Evolutionary conservation across 805 yeast genomes (phyloP).

Genomic region (Candida montana): DNA sequence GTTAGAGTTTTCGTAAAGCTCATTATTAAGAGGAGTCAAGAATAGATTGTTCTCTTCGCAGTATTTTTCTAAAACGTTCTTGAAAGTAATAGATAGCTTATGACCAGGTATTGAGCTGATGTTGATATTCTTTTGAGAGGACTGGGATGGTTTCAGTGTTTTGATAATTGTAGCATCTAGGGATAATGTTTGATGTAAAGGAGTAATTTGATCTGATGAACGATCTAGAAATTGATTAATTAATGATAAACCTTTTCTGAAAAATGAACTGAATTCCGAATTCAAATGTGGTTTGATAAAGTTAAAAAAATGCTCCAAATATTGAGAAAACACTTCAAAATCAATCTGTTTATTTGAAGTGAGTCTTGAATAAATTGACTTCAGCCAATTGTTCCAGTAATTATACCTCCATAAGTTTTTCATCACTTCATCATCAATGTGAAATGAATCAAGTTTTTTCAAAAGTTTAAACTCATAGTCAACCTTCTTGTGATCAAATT

Average conservation of each 20-base stretch:
- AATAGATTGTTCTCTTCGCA: slow-evolving; percentile 47
- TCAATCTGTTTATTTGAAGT: not conserved
- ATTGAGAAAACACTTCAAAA: not conserved
- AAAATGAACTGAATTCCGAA: slow-evolving; percentile 3
- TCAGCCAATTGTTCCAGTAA: slow-evolving; percentile 30
- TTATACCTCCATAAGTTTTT: slow-evolving; percentile 26
- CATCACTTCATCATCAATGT: slow-evolving; percentile 1
- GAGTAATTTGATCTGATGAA: not conserved
- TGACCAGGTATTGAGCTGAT: slow-evolving; percentile 31
- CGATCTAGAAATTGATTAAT: slow-evolving; percentile 25
- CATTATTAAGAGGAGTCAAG: slow-evolving; percentile 14
- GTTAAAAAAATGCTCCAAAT: slow-evolving; percentile 22
- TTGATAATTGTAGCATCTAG: not conserved
- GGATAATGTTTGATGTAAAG: not conserved
- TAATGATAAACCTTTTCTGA: slow-evolving; percentile 22
- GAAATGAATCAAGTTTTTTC: slow-evolving; percentile 16
- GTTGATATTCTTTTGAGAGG: not conserved
- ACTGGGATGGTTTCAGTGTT: not conserved
- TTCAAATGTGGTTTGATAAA: not conserved
- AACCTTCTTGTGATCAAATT: slow-evolving; percentile 7
- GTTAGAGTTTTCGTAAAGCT: slow-evolving; percentile 30
- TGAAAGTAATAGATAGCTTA: slow-evolving; percentile 44
- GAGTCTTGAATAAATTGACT: slow-evolving; percentile 14
- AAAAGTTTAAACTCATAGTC: slow-evolving; percentile 13
- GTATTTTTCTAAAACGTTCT: slow-evolving; percentile 58